Percentiles rank a stretch among this genome's conserved stretches.
phyloP scores from a whole-genome alignment of 331 rosid species.

The Spiraea crenata region DNA sequence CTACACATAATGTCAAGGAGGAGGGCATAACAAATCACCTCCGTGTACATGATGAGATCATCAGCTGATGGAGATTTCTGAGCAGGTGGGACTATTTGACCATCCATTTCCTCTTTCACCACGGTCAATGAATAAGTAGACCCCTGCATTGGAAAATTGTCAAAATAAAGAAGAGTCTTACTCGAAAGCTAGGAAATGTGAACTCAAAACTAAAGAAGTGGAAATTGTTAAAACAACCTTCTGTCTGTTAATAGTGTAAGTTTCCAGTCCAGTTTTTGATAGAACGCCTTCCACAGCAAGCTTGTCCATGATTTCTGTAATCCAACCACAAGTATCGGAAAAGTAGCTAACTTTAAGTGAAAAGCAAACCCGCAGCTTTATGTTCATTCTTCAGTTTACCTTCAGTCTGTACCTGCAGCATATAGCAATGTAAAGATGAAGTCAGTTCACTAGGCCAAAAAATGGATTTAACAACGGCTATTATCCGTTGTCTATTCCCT shows the following conservation, averaged over 20 bases:
- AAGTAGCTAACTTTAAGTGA: not conserved
- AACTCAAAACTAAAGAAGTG: slow-evolving; percentile 4
- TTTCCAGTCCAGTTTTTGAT: slow-evolving; percentile 55
- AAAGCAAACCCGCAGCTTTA: slow-evolving; percentile 7
- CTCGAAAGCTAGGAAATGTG: not conserved
- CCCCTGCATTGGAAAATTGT: slow-evolving; percentile 41
- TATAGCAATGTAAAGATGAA: slow-evolving; percentile 24
- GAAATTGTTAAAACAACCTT: slow-evolving; percentile 42
- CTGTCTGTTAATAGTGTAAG: slow-evolving; percentile 54
- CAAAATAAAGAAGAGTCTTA: slow-evolving; percentile 12
- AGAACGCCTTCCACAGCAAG: slow-evolving; percentile 61
- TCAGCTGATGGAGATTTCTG: slow-evolving; percentile 39
- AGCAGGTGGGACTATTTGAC: slow-evolving; percentile 35
- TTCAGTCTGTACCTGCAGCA: slow-evolving; percentile 81
- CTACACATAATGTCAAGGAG: not conserved
- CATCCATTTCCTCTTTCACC: slow-evolving; percentile 71
- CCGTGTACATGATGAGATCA: slow-evolving; percentile 62
- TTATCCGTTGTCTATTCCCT: too few relatives aligned
- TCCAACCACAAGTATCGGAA: slow-evolving; percentile 28
- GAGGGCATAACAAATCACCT: slow-evolving; percentile 35
- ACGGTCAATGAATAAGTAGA: slow-evolving; percentile 56
- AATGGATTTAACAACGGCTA: too few relatives aligned
- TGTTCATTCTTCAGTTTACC: slow-evolving; percentile 44
- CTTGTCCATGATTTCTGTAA: slow-evolving; percentile 71
- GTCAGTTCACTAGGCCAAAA: too few relatives aligned